Conservation (phyloP, 2,329 filamentous ascomycete genomes). For the Fusarium sp. region DNA sequence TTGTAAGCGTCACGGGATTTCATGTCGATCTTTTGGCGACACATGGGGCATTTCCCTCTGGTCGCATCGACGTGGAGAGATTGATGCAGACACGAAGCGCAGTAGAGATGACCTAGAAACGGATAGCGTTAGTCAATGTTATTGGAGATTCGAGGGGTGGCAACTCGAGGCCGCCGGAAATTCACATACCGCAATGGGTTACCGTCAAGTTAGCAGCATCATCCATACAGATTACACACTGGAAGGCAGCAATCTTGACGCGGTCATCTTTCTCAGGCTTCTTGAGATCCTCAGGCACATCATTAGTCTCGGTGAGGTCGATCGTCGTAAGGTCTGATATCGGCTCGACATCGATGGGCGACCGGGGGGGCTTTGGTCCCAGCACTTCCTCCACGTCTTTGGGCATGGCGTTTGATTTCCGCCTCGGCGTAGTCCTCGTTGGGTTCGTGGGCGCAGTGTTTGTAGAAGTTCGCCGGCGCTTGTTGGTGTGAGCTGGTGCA, state of each 20-base stretch:
- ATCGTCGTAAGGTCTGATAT: slow-evolving; percentile 48
- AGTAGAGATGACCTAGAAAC: slow-evolving; percentile 71
- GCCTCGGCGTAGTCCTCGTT: slow-evolving; percentile 19
- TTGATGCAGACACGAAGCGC: slow-evolving; percentile 71
- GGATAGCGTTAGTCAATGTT: slow-evolving; percentile 29
- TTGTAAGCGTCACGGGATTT: slow-evolving; percentile 56
- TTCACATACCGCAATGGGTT: slow-evolving; percentile 73
- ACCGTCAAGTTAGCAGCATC: slow-evolving; percentile 68
- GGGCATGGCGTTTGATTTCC: slow-evolving; percentile 10
- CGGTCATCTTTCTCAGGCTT: slow-evolving; percentile 61
- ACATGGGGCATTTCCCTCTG: slow-evolving; percentile 73
- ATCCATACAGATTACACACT: slow-evolving; percentile 78
- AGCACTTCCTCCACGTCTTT: slow-evolving; percentile 47
- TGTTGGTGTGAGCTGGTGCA: slow-evolving; percentile 31
- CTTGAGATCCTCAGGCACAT: slow-evolving; percentile 58
- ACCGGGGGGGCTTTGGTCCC: slow-evolving; percentile 34
- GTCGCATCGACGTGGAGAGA: slow-evolving; percentile 68
- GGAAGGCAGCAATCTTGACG: slow-evolving; percentile 67
- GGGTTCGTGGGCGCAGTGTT: slow-evolving; percentile 11
- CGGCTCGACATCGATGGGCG: slow-evolving; percentile 26
- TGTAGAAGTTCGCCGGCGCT: slow-evolving; percentile 44
- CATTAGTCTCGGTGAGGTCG: slow-evolving; percentile 56
- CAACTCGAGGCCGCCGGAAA: not conserved
- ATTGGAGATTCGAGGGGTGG: not conserved
- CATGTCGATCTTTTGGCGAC: slow-evolving; percentile 68